Percentiles rank a stretch among this genome's conserved stretches.
These are phyloP conservation scores for Pittosporum tobira DNA, from an alignment of 129 eudicot species.

Conservation along the genomic window DNA sequence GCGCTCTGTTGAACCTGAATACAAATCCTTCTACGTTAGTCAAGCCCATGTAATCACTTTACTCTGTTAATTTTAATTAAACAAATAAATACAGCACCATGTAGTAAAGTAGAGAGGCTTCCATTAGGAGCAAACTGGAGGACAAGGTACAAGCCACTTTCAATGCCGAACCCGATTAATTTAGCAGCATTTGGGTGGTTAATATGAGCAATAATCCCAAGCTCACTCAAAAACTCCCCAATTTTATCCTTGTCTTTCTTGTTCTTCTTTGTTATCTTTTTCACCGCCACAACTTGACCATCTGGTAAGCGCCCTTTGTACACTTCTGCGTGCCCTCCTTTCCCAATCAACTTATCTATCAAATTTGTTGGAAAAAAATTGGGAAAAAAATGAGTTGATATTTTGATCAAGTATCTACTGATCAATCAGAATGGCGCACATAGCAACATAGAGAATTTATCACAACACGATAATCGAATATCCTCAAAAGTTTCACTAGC, in stretches of 20 bases:
- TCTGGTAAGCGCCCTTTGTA: constrained; percentile 78
- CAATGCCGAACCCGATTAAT: constrained; percentile 68
- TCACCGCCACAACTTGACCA: constrained; percentile 78
- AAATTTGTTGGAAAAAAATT: constrained; percentile 3
- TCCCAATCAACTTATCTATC: constrained; percentile 67
- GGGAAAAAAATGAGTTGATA: neutral
- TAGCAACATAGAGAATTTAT: neutral
- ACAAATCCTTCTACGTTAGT: constrained; percentile 7
- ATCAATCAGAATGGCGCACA: neutral
- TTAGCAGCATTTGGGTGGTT: constrained; percentile 85
- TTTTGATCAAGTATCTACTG: neutral
- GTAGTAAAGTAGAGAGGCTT: constrained; percentile 67
- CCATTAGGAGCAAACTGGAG: constrained; percentile 81
- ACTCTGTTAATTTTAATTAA: neutral
- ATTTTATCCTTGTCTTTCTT: constrained; percentile 70
- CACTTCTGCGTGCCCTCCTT: constrained; percentile 98
- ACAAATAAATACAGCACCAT: constrained; percentile 27
- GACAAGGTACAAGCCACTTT: constrained; percentile 69
- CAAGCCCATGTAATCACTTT: neutral
- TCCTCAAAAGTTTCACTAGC: neutral
- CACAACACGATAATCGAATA: neutral
- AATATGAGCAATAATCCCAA: constrained; percentile 90
- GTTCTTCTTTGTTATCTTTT: constrained; percentile 60
- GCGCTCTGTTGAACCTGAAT: constrained; percentile 39
- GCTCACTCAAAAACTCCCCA: constrained; percentile 76